Base-by-base conservation (phyloP, 139 green algal species). In the Nannochloris sp. region DNA sequence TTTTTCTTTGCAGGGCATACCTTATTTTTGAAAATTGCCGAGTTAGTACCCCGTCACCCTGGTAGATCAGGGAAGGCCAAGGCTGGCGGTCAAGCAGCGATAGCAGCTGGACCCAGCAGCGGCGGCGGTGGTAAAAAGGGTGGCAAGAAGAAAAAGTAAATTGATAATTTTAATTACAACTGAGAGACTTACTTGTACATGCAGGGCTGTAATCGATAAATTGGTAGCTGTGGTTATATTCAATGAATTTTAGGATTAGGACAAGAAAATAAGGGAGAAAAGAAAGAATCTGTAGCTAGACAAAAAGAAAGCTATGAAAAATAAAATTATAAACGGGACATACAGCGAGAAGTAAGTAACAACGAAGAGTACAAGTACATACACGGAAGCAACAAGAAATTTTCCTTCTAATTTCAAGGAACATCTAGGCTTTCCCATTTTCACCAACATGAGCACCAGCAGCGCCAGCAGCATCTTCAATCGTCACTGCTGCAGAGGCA, bases 401-500 rank as follows among this genome's bases (percentile, higher is more conserved):
- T 34, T 29, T 34, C 12, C 51, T 10, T n/a, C 51, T 29, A 33
- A 12, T 33, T 35, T 61, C 15, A 25, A 15, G 9, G 34, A 29
- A 8, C n/a, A n/a, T n/a, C n/a, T n/a, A n/a, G n/a, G n/a, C n/a
- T n/a, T n/a, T n/a, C n/a, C n/a, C n/a, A n/a, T n/a, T n/a, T n/a
- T n/a, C n/a, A n/a, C n/a, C n/a, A n/a, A n/a, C n/a, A n/a, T n/a
- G n/a, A n/a, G n/a, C n/a, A n/a, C n/a, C n/a, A n/a, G n/a, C n/a
- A n/a, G n/a, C n/a, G n/a, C n/a, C n/a, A n/a, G 25, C 4, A 57
- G 31, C 24, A 57, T 25, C 19, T 57, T 25, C 6, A 30, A 39
- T 24, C 13, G 10, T 33, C 5, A 89, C 65, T 5, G 90, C 65
- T 1, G 83, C 88, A 7, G 85, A 67, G 12, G 84, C 88, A 65